Evolutionary conservation across 768 basidiomycete species (phyloP), one percentile per base, ranked within the genome.

Genomic region (Pleurotus salmoneostramineus): DNA sequence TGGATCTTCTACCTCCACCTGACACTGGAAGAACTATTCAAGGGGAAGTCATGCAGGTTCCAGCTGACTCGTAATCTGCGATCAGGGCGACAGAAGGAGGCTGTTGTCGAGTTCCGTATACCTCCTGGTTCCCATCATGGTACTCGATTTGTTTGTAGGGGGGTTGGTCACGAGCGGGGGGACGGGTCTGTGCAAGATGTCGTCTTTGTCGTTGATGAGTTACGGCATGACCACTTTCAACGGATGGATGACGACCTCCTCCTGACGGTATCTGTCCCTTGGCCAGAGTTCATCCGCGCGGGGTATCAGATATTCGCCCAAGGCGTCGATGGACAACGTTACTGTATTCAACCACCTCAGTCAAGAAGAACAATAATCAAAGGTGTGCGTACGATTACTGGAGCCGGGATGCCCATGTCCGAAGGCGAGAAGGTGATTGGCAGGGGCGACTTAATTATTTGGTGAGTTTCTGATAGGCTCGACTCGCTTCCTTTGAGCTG

Each of bases 1-100:
- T 89, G 87, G 85, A 72, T 80, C n/a, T 88, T 86, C 70, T 80
- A 84, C 0, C 77, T 89, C 4, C 72, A 76, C 14, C 69, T 88
- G 56, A 77, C 81, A 1, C 77, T 89, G 15, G 83, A 88, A 58
- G 85, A 88, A 61, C 73, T 89, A 36, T 83, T 79, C 66, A 68
- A 68, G 21, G 86, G 88, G 33, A 78, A 79, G 48, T 72, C 72
- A 12, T 83, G 81, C 62, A 77, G 74, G 56, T 87, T 87, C 63
- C 77, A 81, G 52, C 80, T 89, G 61, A 84, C 80, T 42, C 83
- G 87, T 50, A 76, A 77, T 8, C 65, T 84, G 44, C 67, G 81
- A 44, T 78, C 80, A 6, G 78, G 77, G 17, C 71, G 68, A 66
- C 76, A 72, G 7, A 80, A 83, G 64, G 74, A 78, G 47, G 79